Conservation (phyloP, 1,284 basidiomycete genomes). For the Fomitiporia mediterranea region DNA sequence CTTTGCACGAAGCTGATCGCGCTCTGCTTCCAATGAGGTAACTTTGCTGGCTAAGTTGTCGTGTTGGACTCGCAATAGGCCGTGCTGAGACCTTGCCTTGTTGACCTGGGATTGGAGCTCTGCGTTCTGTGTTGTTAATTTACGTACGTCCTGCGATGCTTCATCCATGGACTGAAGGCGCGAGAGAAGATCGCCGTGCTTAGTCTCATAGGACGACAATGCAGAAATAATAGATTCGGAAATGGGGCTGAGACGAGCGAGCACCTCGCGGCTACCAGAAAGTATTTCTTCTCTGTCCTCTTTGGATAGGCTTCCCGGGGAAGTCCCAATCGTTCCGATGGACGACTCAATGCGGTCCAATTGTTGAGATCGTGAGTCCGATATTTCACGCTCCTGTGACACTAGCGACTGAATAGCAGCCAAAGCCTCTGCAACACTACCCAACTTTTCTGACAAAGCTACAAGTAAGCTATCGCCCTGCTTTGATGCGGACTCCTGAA, state of each 20-base stretch:
- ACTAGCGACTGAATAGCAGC: constrained; percentile 9
- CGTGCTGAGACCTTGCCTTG: constrained; percentile 70
- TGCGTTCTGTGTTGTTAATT: constrained; percentile 44
- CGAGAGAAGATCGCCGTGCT: constrained; percentile 58
- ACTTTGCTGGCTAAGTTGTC: constrained; percentile 62
- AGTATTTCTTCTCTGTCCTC: constrained; percentile 49
- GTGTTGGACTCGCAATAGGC: constrained; percentile 77
- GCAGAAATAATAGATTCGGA: constrained; percentile 56
- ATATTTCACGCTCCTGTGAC: constrained; percentile 1
- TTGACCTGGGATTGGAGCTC: constrained; percentile 67
- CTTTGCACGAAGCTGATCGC: constrained; percentile 51
- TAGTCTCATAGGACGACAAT: constrained; percentile 49
- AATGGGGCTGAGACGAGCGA: constrained; percentile 49
- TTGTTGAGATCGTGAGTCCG: not conserved
- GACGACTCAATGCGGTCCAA: constrained; percentile 31
- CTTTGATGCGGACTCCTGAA: not conserved
- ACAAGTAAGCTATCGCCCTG: constrained; percentile 1
- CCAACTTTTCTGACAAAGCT: constrained; percentile 6
- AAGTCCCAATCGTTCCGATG: constrained; percentile 39
- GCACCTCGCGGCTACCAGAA: constrained; percentile 44
- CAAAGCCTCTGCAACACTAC: constrained; percentile 8
- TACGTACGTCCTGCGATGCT: constrained; percentile 58
- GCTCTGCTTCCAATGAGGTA: constrained; percentile 53
- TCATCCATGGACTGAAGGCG: constrained; percentile 54
- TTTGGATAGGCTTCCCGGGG: constrained; percentile 41